These are phyloP conservation scores for Zychaea mexicana DNA, from an alignment of 371 early-diverging fungal genomes.

Conservation along the genomic window DNA sequence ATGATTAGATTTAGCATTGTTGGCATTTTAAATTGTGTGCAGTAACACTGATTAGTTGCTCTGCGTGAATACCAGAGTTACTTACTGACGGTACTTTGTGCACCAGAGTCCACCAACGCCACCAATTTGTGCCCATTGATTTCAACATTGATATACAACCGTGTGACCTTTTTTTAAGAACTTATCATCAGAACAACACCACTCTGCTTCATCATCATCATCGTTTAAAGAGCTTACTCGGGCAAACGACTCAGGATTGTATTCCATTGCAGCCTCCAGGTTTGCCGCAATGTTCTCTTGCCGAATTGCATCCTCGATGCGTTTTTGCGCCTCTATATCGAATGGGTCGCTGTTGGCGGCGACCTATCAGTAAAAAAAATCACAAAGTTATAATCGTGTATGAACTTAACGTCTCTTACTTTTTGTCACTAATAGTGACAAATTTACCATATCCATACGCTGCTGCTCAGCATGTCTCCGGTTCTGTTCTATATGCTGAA, in stretches of 20 bases:
- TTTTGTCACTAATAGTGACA: no score
- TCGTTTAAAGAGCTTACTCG: constrained; percentile 33
- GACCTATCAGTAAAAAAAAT: constrained; percentile 23
- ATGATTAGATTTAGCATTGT: background rate
- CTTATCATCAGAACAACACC: background rate
- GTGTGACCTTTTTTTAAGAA: constrained; percentile 74
- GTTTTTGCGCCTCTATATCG: constrained; percentile 87
- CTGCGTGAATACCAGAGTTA: no score
- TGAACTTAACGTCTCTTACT: no score
- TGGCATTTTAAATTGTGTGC: background rate
- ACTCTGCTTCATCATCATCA: no score
- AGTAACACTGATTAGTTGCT: background rate
- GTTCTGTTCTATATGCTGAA: constrained; percentile 65
- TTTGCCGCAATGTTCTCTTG: constrained; percentile 87
- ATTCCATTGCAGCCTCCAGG: constrained; percentile 90
- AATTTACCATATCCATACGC: constrained; percentile 54
- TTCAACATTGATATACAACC: constrained; percentile 88
- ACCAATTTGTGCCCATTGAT: constrained; percentile 89
- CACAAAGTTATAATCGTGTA: no score
- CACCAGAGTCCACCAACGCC: constrained; percentile 97
- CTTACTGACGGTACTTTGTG: constrained; percentile 95
- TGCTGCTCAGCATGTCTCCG: constrained; percentile 59
- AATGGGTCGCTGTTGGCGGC: constrained; percentile 80
- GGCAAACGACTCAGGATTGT: constrained; percentile 95
- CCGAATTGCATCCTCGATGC: constrained; percentile 90